Base-by-base conservation (phyloP, 345 rosid species). In the Noccaea caerulescens region DNA sequence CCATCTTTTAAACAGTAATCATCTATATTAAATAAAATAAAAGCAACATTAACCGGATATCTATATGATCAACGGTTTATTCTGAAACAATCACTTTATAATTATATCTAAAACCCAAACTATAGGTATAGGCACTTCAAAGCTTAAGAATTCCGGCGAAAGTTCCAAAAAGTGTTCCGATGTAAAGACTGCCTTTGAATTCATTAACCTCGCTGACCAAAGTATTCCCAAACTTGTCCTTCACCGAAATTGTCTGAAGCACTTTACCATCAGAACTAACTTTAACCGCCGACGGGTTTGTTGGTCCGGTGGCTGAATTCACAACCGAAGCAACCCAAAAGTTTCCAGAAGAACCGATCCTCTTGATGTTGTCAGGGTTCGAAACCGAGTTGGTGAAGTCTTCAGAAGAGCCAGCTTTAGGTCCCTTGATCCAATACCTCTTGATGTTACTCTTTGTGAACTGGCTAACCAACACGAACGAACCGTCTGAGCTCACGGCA, bases 321-420 rank as follows among this genome's bases (percentile, higher is more conserved):
- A 76, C 75, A 2, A 69, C 71, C n/a, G 79, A 76, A 38, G 79
- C 79, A 39, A 69, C 62, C 79, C 79, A 76, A 63, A 76, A 76
- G 71, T 76, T 69, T 44, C 47, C 49, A 8, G 79, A n/a, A 56
- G 50, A 56, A 63, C 71, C 76, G 1, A 76, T 63, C 55, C 75
- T 69, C 25, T 70, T 76, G 56, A 76, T 76, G 12, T 76, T 76
- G 61, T 76, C 79, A 63, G 79, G 79, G 66, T 57, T 76, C 1
- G 76, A 63, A 39, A 76, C 61, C 1, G 55, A 51, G 38, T 8
- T 69, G 33, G 75, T 76, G 62, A 76, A 76, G 41, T 76, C 75
- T 63, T 76, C 79, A 3, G 71, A 54, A 10, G 66, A n/a, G 1
- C 75, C 75, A 56, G 75, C 67, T 57, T 76, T 76, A 0, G 79